These are phyloP conservation scores for Trametes elegans DNA, from an alignment of 768 basidiomycete species.

Conservation along the genomic window DNA sequence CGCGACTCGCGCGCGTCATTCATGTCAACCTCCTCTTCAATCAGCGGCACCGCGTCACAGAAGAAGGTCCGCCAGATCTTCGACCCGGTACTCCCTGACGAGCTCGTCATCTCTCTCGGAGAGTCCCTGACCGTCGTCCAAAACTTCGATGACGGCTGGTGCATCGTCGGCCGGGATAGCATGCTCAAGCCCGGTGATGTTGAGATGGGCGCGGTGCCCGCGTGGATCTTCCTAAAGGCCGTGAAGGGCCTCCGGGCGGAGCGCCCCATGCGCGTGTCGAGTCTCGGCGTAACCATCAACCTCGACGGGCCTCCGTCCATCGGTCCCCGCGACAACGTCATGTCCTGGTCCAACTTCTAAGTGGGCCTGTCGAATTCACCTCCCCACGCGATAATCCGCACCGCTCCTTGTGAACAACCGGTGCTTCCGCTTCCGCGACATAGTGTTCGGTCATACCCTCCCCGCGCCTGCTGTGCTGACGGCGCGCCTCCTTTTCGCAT, in stretches of 20 bases:
- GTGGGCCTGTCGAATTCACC: neutral
- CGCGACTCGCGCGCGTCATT: slow-evolving; percentile 21
- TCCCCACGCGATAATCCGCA: neutral
- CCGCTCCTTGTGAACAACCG: neutral
- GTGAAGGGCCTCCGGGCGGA: slow-evolving; percentile 56
- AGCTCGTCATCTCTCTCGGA: slow-evolving; percentile 55
- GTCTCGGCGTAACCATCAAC: slow-evolving; percentile 59
- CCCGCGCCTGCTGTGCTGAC: slow-evolving; percentile 4
- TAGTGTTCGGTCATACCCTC: slow-evolving; percentile 1
- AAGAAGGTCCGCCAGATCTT: slow-evolving; percentile 63
- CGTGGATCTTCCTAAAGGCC: slow-evolving; percentile 73
- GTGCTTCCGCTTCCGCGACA: neutral
- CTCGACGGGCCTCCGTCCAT: slow-evolving; percentile 37
- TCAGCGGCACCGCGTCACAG: slow-evolving; percentile 17
- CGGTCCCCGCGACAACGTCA: slow-evolving; percentile 45
- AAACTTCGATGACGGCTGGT: slow-evolving; percentile 81
- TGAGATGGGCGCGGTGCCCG: slow-evolving; percentile 71
- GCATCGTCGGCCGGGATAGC: slow-evolving; percentile 60
- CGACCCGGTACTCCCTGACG: slow-evolving; percentile 70
- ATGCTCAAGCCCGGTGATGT: slow-evolving; percentile 37
- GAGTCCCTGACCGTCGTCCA: slow-evolving; percentile 63
- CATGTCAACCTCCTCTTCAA: slow-evolving; percentile 19
- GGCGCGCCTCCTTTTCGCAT: neutral
- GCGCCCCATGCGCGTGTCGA: slow-evolving; percentile 56
- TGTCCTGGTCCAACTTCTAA: slow-evolving; percentile 74